Evolutionary conservation across 2,329 filamentous ascomycete genomes (phyloP).

Genomic region (Paracorniculantispora psalliotae): DNA sequence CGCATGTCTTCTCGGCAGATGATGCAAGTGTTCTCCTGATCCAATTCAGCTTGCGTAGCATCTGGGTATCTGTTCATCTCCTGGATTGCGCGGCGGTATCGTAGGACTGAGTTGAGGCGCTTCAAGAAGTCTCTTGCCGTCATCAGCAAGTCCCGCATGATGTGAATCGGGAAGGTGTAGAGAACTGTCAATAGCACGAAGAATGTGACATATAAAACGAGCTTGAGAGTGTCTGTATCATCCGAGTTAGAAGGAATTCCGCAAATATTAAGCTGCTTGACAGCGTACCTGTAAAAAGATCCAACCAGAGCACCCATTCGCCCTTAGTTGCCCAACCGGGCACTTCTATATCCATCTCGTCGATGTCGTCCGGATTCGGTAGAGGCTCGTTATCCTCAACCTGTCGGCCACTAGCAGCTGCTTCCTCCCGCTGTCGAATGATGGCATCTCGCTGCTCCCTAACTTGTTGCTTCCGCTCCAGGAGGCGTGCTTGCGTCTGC

Average conservation of each 20-base stretch:
- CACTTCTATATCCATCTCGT: slow-evolving; percentile 92
- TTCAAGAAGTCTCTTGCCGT: slow-evolving; percentile 89
- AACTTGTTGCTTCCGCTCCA: slow-evolving; percentile 64
- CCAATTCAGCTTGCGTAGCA: slow-evolving; percentile 79
- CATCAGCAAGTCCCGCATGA: slow-evolving; percentile 91
- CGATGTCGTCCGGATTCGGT: slow-evolving; percentile 68
- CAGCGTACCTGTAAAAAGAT: slow-evolving; percentile 66
- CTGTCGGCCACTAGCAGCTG: slow-evolving; percentile 52
- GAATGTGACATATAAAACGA: slow-evolving; percentile 83
- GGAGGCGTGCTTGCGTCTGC: slow-evolving; percentile 66
- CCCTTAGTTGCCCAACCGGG: slow-evolving; percentile 96
- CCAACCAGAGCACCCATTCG: slow-evolving; percentile 83
- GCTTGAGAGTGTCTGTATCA: slow-evolving; percentile 77
- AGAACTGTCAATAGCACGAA: slow-evolving; percentile 91
- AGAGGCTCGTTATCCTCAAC: slow-evolving; percentile 40
- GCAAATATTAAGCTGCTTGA: not conserved
- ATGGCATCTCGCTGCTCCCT: slow-evolving; percentile 52
- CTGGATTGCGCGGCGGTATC: slow-evolving; percentile 84
- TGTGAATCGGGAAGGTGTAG: slow-evolving; percentile 94
- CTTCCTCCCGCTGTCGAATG: slow-evolving; percentile 42
- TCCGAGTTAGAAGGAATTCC: slow-evolving; percentile 15
- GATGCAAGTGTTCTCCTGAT: slow-evolving; percentile 88
- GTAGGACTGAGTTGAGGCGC: slow-evolving; percentile 79
- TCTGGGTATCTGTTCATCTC: slow-evolving; percentile 96
- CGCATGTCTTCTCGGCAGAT: slow-evolving; percentile 97